Evolutionary conservation across 2,329 filamentous ascomycete species (phyloP).

Genomic region (Alternaria postmessia): DNA sequence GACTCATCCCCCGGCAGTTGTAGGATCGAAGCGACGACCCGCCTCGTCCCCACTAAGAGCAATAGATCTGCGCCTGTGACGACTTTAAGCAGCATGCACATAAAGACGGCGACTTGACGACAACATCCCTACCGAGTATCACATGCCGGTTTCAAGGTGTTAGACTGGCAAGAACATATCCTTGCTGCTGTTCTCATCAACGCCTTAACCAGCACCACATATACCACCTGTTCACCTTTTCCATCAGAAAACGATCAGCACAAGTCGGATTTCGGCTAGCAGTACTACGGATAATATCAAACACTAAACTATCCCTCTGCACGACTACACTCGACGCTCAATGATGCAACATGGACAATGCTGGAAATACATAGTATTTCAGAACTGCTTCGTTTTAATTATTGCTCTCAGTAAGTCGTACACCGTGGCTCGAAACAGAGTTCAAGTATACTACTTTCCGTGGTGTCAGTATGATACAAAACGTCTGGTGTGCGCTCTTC

Average conservation of each 20-base stretch:
- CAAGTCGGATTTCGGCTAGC: background rate
- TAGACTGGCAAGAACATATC: background rate
- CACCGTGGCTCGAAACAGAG: background rate
- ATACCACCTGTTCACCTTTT: background rate
- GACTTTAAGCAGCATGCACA: constrained; percentile 8
- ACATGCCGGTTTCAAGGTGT: background rate
- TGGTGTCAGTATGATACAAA: background rate
- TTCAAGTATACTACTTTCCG: background rate
- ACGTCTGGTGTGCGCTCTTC: background rate
- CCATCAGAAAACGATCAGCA: background rate
- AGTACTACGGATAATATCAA: background rate
- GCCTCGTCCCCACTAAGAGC: constrained; percentile 5
- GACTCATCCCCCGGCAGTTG: background rate
- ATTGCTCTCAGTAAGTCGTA: background rate
- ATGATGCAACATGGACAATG: background rate
- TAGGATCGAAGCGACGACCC: constrained; percentile 7
- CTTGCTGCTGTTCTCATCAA: background rate
- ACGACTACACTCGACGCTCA: background rate
- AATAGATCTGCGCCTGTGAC: constrained; percentile 11
- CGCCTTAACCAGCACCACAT: background rate
- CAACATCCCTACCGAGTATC: background rate
- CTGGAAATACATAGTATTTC: too few relatives aligned
- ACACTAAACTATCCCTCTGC: background rate
- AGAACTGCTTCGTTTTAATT: background rate
- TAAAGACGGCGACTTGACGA: constrained; percentile 12